These are phyloP conservation scores for Lithospermum erythrorhizon DNA, from an alignment of 257 asterid species.

Conservation along the genomic window DNA sequence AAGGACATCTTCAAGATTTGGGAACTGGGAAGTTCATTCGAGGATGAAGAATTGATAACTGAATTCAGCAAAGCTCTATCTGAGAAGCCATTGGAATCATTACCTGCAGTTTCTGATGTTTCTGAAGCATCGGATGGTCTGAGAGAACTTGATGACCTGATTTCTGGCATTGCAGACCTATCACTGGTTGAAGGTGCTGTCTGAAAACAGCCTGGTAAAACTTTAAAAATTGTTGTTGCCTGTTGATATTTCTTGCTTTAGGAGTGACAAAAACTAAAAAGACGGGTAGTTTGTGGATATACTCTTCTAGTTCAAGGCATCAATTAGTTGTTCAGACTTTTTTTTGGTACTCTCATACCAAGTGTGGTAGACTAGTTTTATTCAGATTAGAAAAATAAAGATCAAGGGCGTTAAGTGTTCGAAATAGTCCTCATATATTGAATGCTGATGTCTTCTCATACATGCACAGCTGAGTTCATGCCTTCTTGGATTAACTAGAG, in stretches of 20 bases:
- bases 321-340: neutral
- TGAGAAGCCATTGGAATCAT: neutral
- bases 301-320: neutral
- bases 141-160: slow-evolving; percentile 3
- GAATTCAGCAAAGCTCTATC: neutral
- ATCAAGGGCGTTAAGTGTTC: too few species aligned
- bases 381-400: too few species aligned
- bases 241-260: neutral
- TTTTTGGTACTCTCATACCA: too few species aligned
- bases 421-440: too few species aligned
- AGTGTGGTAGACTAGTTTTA: too few species aligned
- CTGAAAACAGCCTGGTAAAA: slow-evolving; percentile 1
- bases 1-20: neutral
- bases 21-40: neutral
- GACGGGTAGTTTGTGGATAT: neutral
- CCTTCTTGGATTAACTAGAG: too few species aligned
- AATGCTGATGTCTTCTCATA: too few species aligned
- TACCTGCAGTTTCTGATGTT: neutral
- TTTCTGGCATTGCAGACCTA: neutral
- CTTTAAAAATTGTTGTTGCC: neutral
- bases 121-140: neutral
- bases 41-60: neutral
- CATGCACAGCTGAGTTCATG: too few species aligned
- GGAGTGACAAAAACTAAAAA: neutral
- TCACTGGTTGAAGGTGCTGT: slow-evolving; percentile 2